These are phyloP conservation scores for Tetratostichococcus sp. DNA, from an alignment of 139 green algal genomes.

Conservation along the genomic window DNA sequence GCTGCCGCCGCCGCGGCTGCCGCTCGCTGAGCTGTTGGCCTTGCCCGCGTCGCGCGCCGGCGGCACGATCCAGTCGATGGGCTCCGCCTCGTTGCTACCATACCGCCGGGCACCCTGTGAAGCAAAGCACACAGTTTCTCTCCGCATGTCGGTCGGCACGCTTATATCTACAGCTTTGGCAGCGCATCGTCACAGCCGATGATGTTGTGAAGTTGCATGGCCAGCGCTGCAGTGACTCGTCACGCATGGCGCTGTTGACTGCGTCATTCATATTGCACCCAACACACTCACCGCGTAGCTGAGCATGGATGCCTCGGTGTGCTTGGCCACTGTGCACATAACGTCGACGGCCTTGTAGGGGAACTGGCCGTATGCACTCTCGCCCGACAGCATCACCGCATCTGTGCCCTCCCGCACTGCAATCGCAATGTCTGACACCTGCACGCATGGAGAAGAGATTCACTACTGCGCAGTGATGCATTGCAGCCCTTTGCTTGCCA, in stretches of 20 bases:
- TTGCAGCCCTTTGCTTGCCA: too few relatives aligned
- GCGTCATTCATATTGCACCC: too few relatives aligned
- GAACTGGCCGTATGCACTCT: slow-evolving; percentile 64
- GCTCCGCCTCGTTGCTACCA: slow-evolving; percentile 56
- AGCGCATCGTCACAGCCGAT: too few relatives aligned
- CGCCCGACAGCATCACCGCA: slow-evolving; percentile 71
- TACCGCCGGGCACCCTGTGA: slow-evolving; percentile 53
- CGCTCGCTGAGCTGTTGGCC: not conserved
- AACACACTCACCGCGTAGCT: slow-evolving; percentile 32
- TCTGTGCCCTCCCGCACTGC: slow-evolving; percentile 65
- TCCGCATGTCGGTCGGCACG: too few relatives aligned
- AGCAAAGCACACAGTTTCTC: too few relatives aligned
- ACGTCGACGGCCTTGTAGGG: slow-evolving; percentile 58
- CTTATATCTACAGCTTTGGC: too few relatives aligned
- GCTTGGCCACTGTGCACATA: slow-evolving; percentile 58
- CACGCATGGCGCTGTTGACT: too few relatives aligned
- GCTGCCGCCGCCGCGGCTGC: slow-evolving; percentile 18
- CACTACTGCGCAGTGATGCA: too few relatives aligned
- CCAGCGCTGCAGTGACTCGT: too few relatives aligned
- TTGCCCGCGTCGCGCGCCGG: slow-evolving; percentile 6
- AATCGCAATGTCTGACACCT: slow-evolving; percentile 74
- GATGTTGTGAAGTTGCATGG: too few relatives aligned
- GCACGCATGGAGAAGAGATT: slow-evolving; percentile 20
- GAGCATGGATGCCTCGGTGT: slow-evolving; percentile 62
- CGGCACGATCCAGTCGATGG: slow-evolving; percentile 68